A percentile compares a stretch with the other conserved stretches of the same genome.
phyloP scores from a whole-genome alignment of 75 land plant genomes.

The Selaginella tamariscina region DNA sequence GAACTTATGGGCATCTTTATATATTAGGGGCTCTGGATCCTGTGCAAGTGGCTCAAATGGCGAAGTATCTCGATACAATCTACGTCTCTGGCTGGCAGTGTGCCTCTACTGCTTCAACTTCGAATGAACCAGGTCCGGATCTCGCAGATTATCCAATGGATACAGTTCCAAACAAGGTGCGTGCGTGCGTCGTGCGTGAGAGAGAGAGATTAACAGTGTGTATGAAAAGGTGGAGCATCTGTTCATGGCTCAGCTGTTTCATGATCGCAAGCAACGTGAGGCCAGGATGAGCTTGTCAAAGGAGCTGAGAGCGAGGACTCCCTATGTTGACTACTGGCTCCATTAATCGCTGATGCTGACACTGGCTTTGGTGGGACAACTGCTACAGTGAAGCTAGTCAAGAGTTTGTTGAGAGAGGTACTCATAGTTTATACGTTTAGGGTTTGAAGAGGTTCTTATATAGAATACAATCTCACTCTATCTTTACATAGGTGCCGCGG shows the following conservation, averaged over 20 bases:
- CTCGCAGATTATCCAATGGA: conserved; percentile 95
- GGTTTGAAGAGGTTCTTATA: too few species aligned
- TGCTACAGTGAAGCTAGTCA: conserved; percentile 3
- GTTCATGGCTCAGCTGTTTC: conserved; percentile 1
- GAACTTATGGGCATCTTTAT: too few species aligned
- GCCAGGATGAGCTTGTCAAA: neutral
- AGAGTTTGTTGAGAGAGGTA: conserved; percentile 10
- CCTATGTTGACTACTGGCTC: neutral
- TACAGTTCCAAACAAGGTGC: conserved; percentile 94
- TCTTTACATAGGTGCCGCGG: too few species aligned
- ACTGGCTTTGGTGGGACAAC: conserved; percentile 11
- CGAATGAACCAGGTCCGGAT: conserved; percentile 92
- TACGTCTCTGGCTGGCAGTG: conserved; percentile 44
- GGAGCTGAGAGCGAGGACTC: conserved; percentile 1
- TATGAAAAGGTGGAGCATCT: neutral
- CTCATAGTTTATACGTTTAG: too few species aligned
- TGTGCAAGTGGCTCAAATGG: conserved; percentile 90
- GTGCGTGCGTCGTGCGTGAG: too few species aligned
- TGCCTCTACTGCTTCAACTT: conserved; percentile 75
- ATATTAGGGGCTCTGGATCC: conserved; percentile 85
- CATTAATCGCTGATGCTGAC: conserved; percentile 9
- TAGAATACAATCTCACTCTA: too few species aligned
- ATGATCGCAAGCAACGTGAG: conserved; percentile 1
- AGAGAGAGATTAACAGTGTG: neutral
- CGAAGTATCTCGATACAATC: conserved; percentile 72